These are phyloP conservation scores for Colletotrichum horii DNA, from an alignment of 2,329 filamentous ascomycete species.

Conservation along the genomic window DNA sequence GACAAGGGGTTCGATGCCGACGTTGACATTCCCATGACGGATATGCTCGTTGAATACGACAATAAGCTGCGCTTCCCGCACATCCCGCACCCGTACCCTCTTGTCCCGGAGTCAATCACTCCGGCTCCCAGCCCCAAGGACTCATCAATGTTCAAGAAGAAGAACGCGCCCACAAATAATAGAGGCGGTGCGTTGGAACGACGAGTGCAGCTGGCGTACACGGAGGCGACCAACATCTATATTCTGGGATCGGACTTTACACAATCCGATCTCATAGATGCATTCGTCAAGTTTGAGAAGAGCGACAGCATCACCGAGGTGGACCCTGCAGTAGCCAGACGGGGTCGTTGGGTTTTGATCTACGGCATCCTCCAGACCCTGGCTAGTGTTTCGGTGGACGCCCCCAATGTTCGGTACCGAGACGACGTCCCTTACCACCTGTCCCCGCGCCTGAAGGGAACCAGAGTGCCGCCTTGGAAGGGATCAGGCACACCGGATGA, in stretches of 20 bases:
- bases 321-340: slow-evolving; percentile 60
- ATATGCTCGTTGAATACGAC: slow-evolving; percentile 71
- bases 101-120: slow-evolving; percentile 61
- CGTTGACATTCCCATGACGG: slow-evolving; percentile 66
- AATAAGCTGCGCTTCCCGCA: slow-evolving; percentile 67
- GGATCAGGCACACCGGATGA: slow-evolving; percentile 36
- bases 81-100: slow-evolving; percentile 70
- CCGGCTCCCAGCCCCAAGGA: slow-evolving; percentile 30
- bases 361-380: slow-evolving; percentile 66
- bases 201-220: slow-evolving; percentile 61
- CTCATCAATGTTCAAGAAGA: slow-evolving; percentile 37
- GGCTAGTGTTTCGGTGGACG: slow-evolving; percentile 63
- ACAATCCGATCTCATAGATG: slow-evolving; percentile 59
- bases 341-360: slow-evolving; percentile 65
- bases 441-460: slow-evolving; percentile 56
- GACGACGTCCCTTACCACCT: slow-evolving; percentile 63
- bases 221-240: slow-evolving; percentile 65
- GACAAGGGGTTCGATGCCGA: slow-evolving; percentile 55
- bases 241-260: slow-evolving; percentile 57
- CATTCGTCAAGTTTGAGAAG: slow-evolving; percentile 63
- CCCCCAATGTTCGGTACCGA: slow-evolving; percentile 55
- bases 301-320: slow-evolving; percentile 53
- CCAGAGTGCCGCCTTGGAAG: slow-evolving; percentile 61
- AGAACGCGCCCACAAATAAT: slow-evolving; percentile 26
- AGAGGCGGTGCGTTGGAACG: slow-evolving; percentile 44